Conservation (phyloP, 345 rosid genomes). For the Pelargonium nanum region DNA sequence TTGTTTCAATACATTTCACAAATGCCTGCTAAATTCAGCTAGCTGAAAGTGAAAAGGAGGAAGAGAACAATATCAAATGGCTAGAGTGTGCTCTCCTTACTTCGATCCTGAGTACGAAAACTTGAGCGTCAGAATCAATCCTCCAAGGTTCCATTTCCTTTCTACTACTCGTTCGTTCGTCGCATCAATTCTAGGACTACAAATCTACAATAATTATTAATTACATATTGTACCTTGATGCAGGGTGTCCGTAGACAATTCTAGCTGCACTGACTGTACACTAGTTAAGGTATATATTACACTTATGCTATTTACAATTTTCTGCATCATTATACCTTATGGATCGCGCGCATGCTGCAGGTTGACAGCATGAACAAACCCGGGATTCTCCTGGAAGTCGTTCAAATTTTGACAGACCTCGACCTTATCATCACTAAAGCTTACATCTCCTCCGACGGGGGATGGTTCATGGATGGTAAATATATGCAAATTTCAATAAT, state of each 20-base stretch:
- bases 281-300: conserved; percentile 51
- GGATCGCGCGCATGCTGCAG: conserved; percentile 17
- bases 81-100: conserved; percentile 75
- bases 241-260: conserved; percentile 86
- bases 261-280: conserved; percentile 58
- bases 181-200: too few species aligned
- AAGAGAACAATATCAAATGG: conserved; percentile 27
- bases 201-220: too few species aligned
- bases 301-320: not conserved
- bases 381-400: conserved; percentile 89
- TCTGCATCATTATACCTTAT: too few species aligned
- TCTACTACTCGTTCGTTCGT: too few species aligned
- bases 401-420: conserved; percentile 75
- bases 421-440: conserved; percentile 89
- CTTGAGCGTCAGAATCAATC: conserved; percentile 76
- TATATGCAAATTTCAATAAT: not conserved
- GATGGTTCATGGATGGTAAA: conserved; percentile 98
- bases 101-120: conserved; percentile 95
- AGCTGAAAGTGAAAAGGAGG: too few species aligned
- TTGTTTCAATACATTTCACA: too few species aligned
- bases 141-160: conserved; percentile 53
- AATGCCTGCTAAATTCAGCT: too few species aligned
- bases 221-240: too few species aligned
- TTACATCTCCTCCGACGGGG: conserved; percentile 91
- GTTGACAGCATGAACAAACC: conserved; percentile 92